Percentiles rank a stretch among this genome's conserved stretches.
Conservation (phyloP, 805 yeast genomes). For the Nakazawaea populi region DNA sequence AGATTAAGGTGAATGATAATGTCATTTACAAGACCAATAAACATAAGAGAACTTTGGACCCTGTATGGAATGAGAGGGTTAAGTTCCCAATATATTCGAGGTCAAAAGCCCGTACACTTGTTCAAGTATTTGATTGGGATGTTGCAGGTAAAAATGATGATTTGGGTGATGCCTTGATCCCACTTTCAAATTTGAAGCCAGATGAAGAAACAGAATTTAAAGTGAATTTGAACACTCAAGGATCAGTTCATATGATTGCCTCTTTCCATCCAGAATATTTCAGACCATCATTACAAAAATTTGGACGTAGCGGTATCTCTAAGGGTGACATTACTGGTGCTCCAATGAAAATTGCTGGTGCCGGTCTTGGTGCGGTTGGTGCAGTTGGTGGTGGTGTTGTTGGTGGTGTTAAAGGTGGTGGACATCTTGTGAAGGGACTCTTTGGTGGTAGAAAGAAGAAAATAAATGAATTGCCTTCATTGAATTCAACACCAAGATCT, state of each 20-base stretch:
- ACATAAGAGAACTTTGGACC: constrained; percentile 61
- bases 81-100: constrained; percentile 60
- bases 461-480: constrained; percentile 8
- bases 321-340: constrained; percentile 31
- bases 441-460: constrained; percentile 28
- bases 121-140: constrained; percentile 72
- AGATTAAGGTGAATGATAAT: constrained; percentile 46
- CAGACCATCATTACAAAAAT: constrained; percentile 48
- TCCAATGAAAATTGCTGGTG: constrained; percentile 44
- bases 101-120: constrained; percentile 40
- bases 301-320: constrained; percentile 34
- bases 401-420: constrained; percentile 37
- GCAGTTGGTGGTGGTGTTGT: constrained; percentile 33
- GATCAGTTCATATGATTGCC: constrained; percentile 47
- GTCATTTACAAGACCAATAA: constrained; percentile 53
- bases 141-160: constrained; percentile 62
- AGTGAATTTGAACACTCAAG: constrained; percentile 57
- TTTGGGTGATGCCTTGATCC: constrained; percentile 47
- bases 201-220: constrained; percentile 34
- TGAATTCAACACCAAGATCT: constrained; percentile 1
- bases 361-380: constrained; percentile 31
- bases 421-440: constrained; percentile 39
- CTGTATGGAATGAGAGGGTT: constrained; percentile 69
- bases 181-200: constrained; percentile 44
- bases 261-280: constrained; percentile 60